Evolutionary conservation across 768 basidiomycete genomes (phyloP).

Genomic region (Filobasidium floriforme): DNA sequence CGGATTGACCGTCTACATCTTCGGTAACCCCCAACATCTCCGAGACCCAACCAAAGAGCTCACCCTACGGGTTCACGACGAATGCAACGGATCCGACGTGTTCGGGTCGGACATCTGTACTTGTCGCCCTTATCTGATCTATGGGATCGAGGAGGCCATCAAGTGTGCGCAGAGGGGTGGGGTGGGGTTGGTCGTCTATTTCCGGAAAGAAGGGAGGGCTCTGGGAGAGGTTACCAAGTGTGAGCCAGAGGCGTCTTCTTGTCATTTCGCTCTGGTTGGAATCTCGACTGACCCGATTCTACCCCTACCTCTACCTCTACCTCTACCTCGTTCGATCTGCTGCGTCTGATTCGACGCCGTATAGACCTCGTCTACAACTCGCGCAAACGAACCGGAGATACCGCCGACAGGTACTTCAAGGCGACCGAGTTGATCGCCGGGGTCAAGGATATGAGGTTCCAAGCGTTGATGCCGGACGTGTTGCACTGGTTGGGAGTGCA

Average conservation of each 20-base stretch:
- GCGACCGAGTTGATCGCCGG: constrained; percentile 86
- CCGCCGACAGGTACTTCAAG: constrained; percentile 87
- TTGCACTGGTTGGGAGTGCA: constrained; percentile 88
- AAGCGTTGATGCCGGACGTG: constrained; percentile 90
- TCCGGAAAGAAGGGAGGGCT: constrained; percentile 72
- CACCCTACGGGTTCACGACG: constrained; percentile 59
- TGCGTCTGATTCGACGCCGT: background rate
- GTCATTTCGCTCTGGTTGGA: background rate
- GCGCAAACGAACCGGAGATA: constrained; percentile 87
- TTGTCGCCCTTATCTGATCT: constrained; percentile 75
- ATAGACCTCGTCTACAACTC: constrained; percentile 82
- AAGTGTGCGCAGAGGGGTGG: constrained; percentile 74
- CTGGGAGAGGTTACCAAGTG: constrained; percentile 73
- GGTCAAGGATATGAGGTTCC: constrained; percentile 77
- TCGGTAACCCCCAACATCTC: constrained; percentile 71
- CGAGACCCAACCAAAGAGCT: constrained; percentile 39
- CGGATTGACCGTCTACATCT: constrained; percentile 78
- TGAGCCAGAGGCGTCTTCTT: constrained; percentile 50
- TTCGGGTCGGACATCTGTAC: constrained; percentile 62
- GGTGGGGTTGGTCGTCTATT: constrained; percentile 87
- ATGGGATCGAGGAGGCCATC: constrained; percentile 81
- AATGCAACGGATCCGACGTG: constrained; percentile 94
- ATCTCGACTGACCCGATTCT: constrained; percentile 5
- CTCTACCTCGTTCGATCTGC: too few relatives aligned
- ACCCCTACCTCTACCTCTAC: too few relatives aligned